Conservation (phyloP, 148 eudicot species). For the Euryodendron excelsum region DNA sequence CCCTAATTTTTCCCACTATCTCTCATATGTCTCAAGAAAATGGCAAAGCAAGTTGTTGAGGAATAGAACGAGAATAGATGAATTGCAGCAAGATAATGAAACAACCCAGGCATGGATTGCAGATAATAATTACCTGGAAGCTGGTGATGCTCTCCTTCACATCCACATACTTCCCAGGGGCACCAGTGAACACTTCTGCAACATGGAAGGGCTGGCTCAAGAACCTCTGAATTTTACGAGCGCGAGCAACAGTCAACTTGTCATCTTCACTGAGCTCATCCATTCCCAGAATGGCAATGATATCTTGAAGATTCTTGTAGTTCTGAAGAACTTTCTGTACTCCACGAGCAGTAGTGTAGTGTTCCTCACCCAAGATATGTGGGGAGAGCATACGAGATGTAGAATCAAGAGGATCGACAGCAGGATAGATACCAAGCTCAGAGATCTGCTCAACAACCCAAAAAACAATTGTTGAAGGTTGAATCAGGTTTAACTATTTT, state of each 20-base stretch:
- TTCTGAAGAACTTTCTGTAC: constrained; percentile 96
- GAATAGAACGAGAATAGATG: neutral
- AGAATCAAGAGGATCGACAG: constrained; percentile 93
- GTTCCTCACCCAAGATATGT: constrained; percentile 90
- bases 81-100: neutral
- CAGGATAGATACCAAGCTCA: constrained; percentile 99
- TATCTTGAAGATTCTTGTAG: constrained; percentile 98
- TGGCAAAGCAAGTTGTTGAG: neutral
- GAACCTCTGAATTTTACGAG: constrained; percentile 88
- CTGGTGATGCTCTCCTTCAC: constrained; percentile 89
- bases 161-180: constrained; percentile 97
- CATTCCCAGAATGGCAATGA: constrained; percentile 98
- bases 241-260: constrained; percentile 96
- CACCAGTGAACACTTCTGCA: constrained; percentile 98
- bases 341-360: constrained; percentile 97
- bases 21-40: neutral
- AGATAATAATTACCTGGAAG: constrained; percentile 70
- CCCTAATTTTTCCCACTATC: neutral
- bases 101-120: neutral
- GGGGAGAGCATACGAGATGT: constrained; percentile 99
- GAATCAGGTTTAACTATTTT: neutral
- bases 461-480: neutral
- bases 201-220: constrained; percentile 99
- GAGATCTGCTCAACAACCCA: constrained; percentile 54
- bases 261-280: constrained; percentile 99